phyloP scores from a whole-genome alignment of 2,329 filamentous ascomycete genomes.

The Hypoxylon sp. region DNA sequence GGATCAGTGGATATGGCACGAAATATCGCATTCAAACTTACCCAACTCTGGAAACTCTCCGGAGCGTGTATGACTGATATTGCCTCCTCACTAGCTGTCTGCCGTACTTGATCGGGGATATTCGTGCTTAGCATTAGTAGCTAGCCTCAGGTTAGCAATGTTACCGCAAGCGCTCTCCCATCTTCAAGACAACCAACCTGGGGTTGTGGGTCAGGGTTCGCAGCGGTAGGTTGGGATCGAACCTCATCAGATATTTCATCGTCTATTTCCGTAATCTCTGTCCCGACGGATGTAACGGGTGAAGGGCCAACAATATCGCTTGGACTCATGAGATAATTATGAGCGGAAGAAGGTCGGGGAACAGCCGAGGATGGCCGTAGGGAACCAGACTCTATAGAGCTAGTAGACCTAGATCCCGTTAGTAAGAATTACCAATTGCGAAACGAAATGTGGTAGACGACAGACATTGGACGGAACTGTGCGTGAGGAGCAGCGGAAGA shows the following conservation, averaged over 20 bases:
- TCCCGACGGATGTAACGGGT: slow-evolving; percentile 88
- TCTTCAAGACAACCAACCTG: slow-evolving; percentile 55
- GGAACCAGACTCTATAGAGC: slow-evolving; percentile 62
- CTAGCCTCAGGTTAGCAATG: slow-evolving; percentile 55
- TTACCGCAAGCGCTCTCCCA: slow-evolving; percentile 21
- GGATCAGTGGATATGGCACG: slow-evolving; percentile 44
- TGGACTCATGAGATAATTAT: slow-evolving; percentile 72
- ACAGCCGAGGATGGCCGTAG: slow-evolving; percentile 69
- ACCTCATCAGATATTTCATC: slow-evolving; percentile 79
- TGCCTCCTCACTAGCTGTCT: slow-evolving; percentile 79
- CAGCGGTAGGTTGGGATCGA: slow-evolving; percentile 57
- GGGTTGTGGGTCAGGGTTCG: slow-evolving; percentile 57
- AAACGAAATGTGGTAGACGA: slow-evolving; percentile 27
- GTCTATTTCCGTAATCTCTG: slow-evolving; percentile 86
- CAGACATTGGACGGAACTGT: slow-evolving; percentile 69
- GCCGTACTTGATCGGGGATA: slow-evolving; percentile 70
- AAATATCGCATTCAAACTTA: slow-evolving; percentile 59
- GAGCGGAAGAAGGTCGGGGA: slow-evolving; percentile 64
- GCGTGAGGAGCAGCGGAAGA: slow-evolving; percentile 65
- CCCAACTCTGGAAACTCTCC: slow-evolving; percentile 85
- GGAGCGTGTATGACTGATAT: slow-evolving; percentile 94
- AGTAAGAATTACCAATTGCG: slow-evolving; percentile 14
- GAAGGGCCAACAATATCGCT: slow-evolving; percentile 84
- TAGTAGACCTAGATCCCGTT: slow-evolving; percentile 55
- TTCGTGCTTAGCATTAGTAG: slow-evolving; percentile 70